Percentiles rank a stretch among this genome's conserved stretches.
Conservation (phyloP, 129 eudicot species). For the Helianthus tuberosus region DNA sequence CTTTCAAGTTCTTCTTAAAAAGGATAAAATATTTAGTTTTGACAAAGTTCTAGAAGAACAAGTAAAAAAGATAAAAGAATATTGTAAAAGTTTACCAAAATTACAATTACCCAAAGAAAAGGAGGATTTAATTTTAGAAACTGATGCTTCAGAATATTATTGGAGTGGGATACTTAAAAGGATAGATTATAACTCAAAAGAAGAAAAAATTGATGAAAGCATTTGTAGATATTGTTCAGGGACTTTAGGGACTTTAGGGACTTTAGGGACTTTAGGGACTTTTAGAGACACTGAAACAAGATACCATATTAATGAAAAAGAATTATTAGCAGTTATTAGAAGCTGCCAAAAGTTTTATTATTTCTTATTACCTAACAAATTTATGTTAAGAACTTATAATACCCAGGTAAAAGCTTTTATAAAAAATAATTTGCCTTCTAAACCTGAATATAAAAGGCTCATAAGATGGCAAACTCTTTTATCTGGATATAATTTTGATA, state of each 20-base stretch:
- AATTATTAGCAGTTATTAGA: no score
- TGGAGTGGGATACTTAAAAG: background rate
- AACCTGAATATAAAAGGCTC: background rate
- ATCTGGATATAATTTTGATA: background rate
- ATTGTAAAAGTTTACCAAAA: background rate
- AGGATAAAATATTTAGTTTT: background rate
- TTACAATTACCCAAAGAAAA: background rate
- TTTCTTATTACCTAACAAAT: no score
- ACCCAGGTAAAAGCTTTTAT: no score
- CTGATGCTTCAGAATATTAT: background rate
- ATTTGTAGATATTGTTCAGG: no score
- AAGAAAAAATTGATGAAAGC: no score
- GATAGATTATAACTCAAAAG: background rate
- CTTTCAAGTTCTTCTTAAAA: background rate
- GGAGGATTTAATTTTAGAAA: background rate
- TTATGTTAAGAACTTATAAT: no score
- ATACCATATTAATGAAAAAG: no score
- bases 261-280: no score
- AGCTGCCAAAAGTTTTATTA: no score
- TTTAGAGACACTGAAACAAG: no score
- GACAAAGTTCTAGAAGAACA: background rate
- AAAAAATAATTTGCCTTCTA: background rate
- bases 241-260: no score
- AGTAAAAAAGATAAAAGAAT: background rate
- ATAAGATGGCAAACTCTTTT: background rate